A percentile compares a stretch with the other conserved stretches of the same genome.
phyloP scores from a whole-genome alignment of 371 early-diverging fungal species.

The Rhizopus delemar region DNA sequence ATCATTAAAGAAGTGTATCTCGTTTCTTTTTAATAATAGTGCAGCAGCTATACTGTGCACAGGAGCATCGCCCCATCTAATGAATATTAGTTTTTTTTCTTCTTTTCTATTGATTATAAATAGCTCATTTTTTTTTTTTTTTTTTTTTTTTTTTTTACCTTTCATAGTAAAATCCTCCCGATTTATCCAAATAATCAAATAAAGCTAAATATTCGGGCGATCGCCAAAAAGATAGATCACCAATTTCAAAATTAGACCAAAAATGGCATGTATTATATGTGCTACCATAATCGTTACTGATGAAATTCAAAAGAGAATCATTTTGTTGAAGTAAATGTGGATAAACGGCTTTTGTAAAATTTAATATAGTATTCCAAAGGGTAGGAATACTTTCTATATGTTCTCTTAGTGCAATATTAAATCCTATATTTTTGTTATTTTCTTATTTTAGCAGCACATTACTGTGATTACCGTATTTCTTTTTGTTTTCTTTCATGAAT shows the following conservation, averaged over 20 bases:
- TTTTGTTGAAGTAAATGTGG: constrained; percentile 22
- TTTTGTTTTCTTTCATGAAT: constrained; percentile 74
- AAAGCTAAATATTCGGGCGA: constrained; percentile 66
- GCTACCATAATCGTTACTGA: constrained; percentile 35
- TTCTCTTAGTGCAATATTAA: constrained; percentile 58
- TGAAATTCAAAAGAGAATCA: constrained; percentile 44
- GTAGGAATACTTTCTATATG: constrained; percentile 70
- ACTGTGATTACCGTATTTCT: constrained; percentile 66
- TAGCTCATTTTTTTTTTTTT: neutral
- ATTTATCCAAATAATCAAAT: constrained; percentile 80
- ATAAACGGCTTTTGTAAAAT: constrained; percentile 42
- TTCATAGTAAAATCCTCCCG: constrained; percentile 94
- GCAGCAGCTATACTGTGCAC: constrained; percentile 89
- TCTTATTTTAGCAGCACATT: constrained; percentile 54
- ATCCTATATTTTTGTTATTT: constrained; percentile 20
- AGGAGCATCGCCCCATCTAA: constrained; percentile 98
- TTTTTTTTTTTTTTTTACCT: constrained; percentile 31
- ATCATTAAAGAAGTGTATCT: constrained; percentile 88
- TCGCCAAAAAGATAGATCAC: constrained; percentile 78
- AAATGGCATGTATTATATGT: constrained; percentile 71
- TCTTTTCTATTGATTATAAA: too few relatives aligned
- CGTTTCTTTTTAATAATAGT: constrained; percentile 72
- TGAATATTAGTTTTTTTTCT: constrained; percentile 3
- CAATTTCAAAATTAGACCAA: constrained; percentile 77
- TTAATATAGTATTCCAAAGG: constrained; percentile 62